These are phyloP conservation scores for Saccharomycopsis olivae DNA, from an alignment of 805 yeast species.

Conservation along the genomic window DNA sequence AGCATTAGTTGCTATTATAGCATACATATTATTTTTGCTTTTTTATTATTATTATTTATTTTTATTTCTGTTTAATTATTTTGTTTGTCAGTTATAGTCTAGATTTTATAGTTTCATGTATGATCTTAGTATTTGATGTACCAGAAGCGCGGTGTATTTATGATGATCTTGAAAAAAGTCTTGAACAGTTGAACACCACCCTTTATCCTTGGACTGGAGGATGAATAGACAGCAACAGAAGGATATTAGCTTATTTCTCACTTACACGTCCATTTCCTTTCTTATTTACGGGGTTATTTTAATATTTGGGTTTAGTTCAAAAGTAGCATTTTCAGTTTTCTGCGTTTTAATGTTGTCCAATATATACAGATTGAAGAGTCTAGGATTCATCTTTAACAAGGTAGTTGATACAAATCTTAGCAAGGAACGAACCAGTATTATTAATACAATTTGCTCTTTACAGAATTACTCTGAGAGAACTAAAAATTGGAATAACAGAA, in stretches of 20 bases:
- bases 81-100: too few species aligned
- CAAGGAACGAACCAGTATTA: slow-evolving; percentile 22
- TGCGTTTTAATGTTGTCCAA: slow-evolving; percentile 25
- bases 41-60: too few species aligned
- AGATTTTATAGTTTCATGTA: too few species aligned
- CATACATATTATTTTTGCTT: too few species aligned
- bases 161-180: too few species aligned
- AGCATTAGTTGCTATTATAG: too few species aligned
- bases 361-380: slow-evolving; percentile 18
- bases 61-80: too few species aligned
- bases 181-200: slow-evolving; percentile 6
- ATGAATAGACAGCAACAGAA: neutral
- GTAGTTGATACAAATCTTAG: slow-evolving; percentile 20
- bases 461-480: slow-evolving; percentile 32
- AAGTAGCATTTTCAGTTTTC: slow-evolving; percentile 21
- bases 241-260: slow-evolving; percentile 19
- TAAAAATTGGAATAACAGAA: slow-evolving; percentile 34
- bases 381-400: slow-evolving; percentile 19
- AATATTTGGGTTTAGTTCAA: slow-evolving; percentile 21
- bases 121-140: too few species aligned
- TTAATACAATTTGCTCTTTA: slow-evolving; percentile 37
- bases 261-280: slow-evolving; percentile 23
- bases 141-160: too few species aligned
- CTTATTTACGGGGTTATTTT: slow-evolving; percentile 22
- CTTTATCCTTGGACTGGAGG: neutral